These are phyloP conservation scores for Glycine soja DNA, from an alignment of 306 rosid species.

Conservation along the genomic window DNA sequence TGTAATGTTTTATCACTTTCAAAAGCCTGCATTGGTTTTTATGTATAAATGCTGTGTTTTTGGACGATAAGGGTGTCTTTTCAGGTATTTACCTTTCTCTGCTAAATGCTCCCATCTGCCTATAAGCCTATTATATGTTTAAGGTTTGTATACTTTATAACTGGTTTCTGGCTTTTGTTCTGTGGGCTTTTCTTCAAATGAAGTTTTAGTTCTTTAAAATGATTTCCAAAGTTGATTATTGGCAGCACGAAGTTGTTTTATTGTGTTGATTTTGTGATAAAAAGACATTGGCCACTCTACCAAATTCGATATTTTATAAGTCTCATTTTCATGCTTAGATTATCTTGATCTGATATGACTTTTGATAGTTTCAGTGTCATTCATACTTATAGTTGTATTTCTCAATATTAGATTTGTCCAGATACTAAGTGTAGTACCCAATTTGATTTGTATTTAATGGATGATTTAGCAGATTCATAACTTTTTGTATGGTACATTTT, in stretches of 20 bases:
- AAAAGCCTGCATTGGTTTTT: slow-evolving; percentile 26
- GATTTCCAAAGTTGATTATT: slow-evolving; percentile 3
- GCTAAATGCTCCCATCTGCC: slow-evolving; percentile 4
- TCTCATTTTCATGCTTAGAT: slow-evolving; percentile 34
- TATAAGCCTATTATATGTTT: slow-evolving; percentile 15
- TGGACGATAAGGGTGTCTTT: slow-evolving; percentile 31
- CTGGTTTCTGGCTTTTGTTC: slow-evolving; percentile 33
- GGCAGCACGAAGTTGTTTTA: slow-evolving; percentile 26
- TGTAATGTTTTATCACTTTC: slow-evolving; percentile 33
- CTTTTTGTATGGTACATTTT: slow-evolving; percentile 15
- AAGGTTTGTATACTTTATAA: slow-evolving; percentile 6
- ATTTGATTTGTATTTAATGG: background rate
- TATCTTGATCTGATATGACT: slow-evolving; percentile 7
- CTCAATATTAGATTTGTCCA: slow-evolving; percentile 27
- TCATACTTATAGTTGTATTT: slow-evolving; percentile 21
- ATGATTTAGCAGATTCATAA: slow-evolving; percentile 3
- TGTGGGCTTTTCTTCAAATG: slow-evolving; percentile 7
- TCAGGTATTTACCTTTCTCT: slow-evolving; percentile 28
- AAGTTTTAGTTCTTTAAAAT: slow-evolving; percentile 38
- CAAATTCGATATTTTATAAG: slow-evolving; percentile 2
- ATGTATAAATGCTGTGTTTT: slow-evolving; percentile 16
- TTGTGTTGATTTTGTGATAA: slow-evolving; percentile 16
- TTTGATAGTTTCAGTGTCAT: slow-evolving; percentile 23
- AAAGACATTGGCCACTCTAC: slow-evolving; percentile 21
- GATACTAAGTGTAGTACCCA: background rate